Evolutionary conservation across 495 filamentous ascomycete genomes (phyloP), one percentile per base, ranked within the genome.

Genomic region (Xylaria curta): DNA sequence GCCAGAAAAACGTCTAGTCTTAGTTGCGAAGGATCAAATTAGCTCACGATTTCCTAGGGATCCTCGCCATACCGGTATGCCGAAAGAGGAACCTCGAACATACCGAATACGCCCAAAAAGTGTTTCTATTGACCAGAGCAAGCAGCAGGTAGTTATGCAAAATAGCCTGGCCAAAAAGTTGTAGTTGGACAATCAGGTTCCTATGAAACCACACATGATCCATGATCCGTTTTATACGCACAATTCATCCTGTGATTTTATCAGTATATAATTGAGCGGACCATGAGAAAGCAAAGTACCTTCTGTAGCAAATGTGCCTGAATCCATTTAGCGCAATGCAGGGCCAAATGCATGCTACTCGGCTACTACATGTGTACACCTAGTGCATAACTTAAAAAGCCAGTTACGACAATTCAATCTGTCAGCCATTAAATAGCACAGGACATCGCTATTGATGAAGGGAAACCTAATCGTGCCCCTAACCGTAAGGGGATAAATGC

Each of bases 21-120:
- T 33, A 19, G 31, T 38, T 59, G 56, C 31, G 33, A 60, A 60
- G 58, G 58, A 60, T 60, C 58, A 60, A n/a, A 60, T 38, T 60
- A 60, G 58, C 33, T 13, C 31, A 40, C 33, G 31, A 13, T 60
- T 21, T 21, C 21, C 31, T 59, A 58, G 26, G 54, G 54, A 19
- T 58, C 54, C n/a, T 59, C 56, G 19, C 33, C 56, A n/a, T 59
- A 59, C 56, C 28, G 28, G 28, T 24, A 21, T 17, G n/a, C 58
- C 58, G 3, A 24, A 36, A 60, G 31, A n/a, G 33, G 33, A 36
- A 60, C 31, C 31, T 59, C 51, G 24, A 26, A 10, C 21, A 54
- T 28, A 17, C 26, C 24, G 51, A 54, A 54, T 54, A 54, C 24
- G 26, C 53, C 13, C 53, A 56, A 17, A 17, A 15, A 56, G 24